These are phyloP conservation scores for Thymus mandschuricus DNA, from an alignment of 257 asterid genomes.

Conservation along the genomic window DNA sequence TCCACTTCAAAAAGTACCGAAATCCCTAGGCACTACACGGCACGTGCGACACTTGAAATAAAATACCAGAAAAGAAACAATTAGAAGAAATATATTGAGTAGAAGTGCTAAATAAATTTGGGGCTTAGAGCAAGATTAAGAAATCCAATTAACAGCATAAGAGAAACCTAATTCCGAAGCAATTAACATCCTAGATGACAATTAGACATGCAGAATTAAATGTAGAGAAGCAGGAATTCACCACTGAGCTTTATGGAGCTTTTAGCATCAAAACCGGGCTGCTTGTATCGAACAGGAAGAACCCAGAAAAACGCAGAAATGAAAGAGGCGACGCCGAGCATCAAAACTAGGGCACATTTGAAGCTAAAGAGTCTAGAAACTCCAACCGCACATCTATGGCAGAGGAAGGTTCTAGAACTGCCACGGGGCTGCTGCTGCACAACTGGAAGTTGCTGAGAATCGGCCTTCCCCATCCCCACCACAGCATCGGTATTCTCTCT, in stretches of 20 bases:
- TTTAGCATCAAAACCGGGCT: conserved; percentile 62
- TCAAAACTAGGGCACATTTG: conserved; percentile 63
- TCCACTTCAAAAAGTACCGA: background rate
- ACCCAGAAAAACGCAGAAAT: conserved; percentile 58
- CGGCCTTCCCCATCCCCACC: conserved; percentile 79
- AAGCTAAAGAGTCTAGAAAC: conserved; percentile 44
- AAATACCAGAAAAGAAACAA: background rate
- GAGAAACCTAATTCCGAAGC: conserved; percentile 23
- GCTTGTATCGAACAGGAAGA: conserved; percentile 48
- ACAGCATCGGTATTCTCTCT: conserved; percentile 62
- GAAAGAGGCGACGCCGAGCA: conserved; percentile 54
- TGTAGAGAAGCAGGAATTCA: conserved; percentile 31
- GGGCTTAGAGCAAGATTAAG: background rate
- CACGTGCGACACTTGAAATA: background rate
- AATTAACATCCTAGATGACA: conserved; percentile 19
- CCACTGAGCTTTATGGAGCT: conserved; percentile 57
- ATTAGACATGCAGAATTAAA: conserved; percentile 1
- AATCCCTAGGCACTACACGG: background rate
- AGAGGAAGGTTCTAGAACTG: conserved; percentile 48
- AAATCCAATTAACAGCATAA: conserved; percentile 6
- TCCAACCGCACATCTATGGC: conserved; percentile 53
- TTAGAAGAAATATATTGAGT: background rate
- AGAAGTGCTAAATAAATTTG: conserved; percentile 2
- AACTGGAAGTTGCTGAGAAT: conserved; percentile 61
- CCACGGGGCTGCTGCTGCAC: conserved; percentile 48